A percentile compares a stretch with the other conserved stretches of the same genome.
These are phyloP conservation scores for Rickenella mellea DNA, from an alignment of 768 basidiomycete species.

Conservation along the genomic window DNA sequence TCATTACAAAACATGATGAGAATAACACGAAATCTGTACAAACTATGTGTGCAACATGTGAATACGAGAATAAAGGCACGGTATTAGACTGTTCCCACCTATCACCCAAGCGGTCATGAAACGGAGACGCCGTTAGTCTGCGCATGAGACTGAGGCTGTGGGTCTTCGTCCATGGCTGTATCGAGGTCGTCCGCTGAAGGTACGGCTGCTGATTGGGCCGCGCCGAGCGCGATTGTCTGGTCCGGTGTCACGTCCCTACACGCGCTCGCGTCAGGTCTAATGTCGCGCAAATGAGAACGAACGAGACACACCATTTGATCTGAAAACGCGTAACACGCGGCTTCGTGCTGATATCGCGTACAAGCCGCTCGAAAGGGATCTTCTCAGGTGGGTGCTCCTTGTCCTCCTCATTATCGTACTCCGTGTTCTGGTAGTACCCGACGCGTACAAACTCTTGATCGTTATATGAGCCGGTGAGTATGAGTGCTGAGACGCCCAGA, in stretches of 20 bases:
- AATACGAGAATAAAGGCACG: too few species aligned
- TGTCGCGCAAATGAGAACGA: conserved; percentile 1
- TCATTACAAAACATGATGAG: too few species aligned
- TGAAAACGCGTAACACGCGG: conserved; percentile 91
- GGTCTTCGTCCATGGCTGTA: conserved; percentile 23
- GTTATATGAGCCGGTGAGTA: conserved; percentile 90
- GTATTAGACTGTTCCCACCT: too few species aligned
- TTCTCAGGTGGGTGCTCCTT: conserved; percentile 57
- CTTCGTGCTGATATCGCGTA: conserved; percentile 83
- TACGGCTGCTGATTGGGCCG: conserved; percentile 63
- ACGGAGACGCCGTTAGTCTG: neutral
- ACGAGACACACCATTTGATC: conserved; percentile 62
- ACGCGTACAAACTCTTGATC: conserved; percentile 99
- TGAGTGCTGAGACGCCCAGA: conserved; percentile 92
- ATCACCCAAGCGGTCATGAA: too few species aligned
- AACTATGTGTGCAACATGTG: too few species aligned
- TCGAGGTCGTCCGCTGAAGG: conserved; percentile 65
- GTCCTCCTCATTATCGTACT: conserved; percentile 94
- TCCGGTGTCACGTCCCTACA: conserved; percentile 58
- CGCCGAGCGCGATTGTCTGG: conserved; percentile 41
- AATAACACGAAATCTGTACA: too few species aligned
- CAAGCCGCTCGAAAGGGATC: conserved; percentile 70
- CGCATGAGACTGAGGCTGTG: neutral
- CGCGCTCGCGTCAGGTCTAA: neutral
- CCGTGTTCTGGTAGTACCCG: conserved; percentile 98